Evolutionary conservation across 2,329 filamentous ascomycete genomes (phyloP).

Genomic region (Neofusicoccum cordaticola): DNA sequence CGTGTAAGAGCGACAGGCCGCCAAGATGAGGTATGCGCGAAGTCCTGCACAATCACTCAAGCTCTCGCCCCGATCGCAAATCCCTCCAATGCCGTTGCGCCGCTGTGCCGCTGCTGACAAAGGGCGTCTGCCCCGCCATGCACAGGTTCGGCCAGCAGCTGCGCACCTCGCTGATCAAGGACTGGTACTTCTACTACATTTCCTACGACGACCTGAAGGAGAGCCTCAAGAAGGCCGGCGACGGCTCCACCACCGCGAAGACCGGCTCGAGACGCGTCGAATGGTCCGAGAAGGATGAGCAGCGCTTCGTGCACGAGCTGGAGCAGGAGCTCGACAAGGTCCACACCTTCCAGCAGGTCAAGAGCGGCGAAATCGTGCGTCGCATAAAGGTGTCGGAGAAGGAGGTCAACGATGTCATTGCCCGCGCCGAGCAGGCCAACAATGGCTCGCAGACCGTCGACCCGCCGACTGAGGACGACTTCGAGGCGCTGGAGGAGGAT

Average conservation of each 20-base stretch:
- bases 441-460: constrained; percentile 29
- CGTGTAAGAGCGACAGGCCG: background rate
- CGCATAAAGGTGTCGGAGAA: constrained; percentile 83
- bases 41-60: background rate
- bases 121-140: background rate
- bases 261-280: constrained; percentile 41
- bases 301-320: constrained; percentile 78
- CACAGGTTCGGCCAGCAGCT: constrained; percentile 90
- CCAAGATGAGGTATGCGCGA: constrained; percentile 8
- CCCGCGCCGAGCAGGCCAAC: constrained; percentile 53
- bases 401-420: constrained; percentile 85
- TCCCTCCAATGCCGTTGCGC: background rate
- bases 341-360: constrained; percentile 94
- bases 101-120: background rate
- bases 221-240: constrained; percentile 71
- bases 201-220: constrained; percentile 92
- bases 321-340: constrained; percentile 96
- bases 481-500: constrained; percentile 88
- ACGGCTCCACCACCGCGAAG: constrained; percentile 23
- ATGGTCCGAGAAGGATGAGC: constrained; percentile 93
- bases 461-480: constrained; percentile 80
- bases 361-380: constrained; percentile 91
- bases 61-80: background rate
- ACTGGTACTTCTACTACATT: constrained; percentile 98
- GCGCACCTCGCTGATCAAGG: constrained; percentile 89